Evolutionary conservation across 2,329 filamentous ascomycete species (phyloP).

Genomic region (Stagonosporopsis vannaccii): DNA sequence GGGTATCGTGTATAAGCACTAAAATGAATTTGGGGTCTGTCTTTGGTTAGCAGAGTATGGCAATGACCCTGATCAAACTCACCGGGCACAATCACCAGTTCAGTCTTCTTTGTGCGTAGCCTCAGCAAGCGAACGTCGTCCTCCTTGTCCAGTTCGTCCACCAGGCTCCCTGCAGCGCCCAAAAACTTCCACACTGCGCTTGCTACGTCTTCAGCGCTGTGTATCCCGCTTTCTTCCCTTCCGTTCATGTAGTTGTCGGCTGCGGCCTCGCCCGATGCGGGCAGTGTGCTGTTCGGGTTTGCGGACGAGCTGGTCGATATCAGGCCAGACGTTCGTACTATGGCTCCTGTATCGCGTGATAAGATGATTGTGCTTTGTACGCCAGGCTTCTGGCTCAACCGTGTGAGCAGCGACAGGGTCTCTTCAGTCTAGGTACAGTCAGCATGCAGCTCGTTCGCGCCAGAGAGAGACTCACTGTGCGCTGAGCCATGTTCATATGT

Average conservation of each 20-base stretch:
- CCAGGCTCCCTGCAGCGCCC: constrained; percentile 70
- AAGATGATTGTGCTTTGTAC: constrained; percentile 81
- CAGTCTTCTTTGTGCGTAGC: constrained; percentile 82
- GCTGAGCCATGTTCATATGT: constrained; percentile 35
- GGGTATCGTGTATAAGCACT: constrained; percentile 83
- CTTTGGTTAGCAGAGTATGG: constrained; percentile 22
- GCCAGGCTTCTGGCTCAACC: constrained; percentile 77
- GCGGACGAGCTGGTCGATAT: constrained; percentile 65
- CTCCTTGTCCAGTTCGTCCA: constrained; percentile 76
- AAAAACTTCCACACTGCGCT: constrained; percentile 79
- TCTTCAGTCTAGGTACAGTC: constrained; percentile 56
- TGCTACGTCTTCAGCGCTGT: constrained; percentile 75
- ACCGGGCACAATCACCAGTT: constrained; percentile 80
- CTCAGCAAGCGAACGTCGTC: constrained; percentile 80
- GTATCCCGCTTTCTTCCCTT: constrained; percentile 56
- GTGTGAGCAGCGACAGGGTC: constrained; percentile 69
- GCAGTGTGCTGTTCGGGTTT: constrained; percentile 51
- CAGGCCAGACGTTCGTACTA: constrained; percentile 77
- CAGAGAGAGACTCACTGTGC: constrained; percentile 31
- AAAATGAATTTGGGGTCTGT: constrained; percentile 77
- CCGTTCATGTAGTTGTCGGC: constrained; percentile 43
- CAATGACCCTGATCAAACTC: constrained; percentile 18
- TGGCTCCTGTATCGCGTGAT: constrained; percentile 73
- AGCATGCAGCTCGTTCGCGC: not conserved
- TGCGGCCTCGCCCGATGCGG: constrained; percentile 42